Evolutionary conservation across 2,329 filamentous ascomycete genomes (phyloP).

Genomic region (Nemania abortiva): DNA sequence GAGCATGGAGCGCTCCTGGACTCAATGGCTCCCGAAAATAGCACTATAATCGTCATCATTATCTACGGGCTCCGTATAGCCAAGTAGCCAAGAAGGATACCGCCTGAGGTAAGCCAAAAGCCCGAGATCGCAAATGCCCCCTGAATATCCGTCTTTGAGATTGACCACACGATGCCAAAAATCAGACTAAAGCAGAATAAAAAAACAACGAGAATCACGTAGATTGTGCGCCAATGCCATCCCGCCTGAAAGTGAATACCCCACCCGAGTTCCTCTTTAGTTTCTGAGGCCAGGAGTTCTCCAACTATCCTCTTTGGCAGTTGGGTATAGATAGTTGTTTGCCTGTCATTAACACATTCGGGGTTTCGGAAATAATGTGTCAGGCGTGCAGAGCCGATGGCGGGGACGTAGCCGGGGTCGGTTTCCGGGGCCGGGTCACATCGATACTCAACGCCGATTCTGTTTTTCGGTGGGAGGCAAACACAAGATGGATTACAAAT

Average conservation of each 20-base stretch:
- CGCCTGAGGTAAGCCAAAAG: neutral
- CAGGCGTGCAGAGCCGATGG: neutral
- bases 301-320: neutral
- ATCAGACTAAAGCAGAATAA: neutral
- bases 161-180: neutral
- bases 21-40: too few species aligned
- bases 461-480: neutral
- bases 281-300: neutral
- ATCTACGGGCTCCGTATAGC: neutral
- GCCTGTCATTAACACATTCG: neutral
- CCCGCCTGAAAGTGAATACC: neutral
- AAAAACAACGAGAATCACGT: neutral
- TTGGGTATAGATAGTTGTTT: neutral
- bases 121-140: slow-evolving; percentile 3
- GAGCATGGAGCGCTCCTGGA: too few species aligned
- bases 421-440: neutral
- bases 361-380: slow-evolving; percentile 2
- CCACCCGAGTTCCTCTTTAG: neutral
- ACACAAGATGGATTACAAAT: neutral
- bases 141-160: neutral
- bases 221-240: slow-evolving; percentile 3
- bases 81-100: neutral
- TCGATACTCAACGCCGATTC: neutral
- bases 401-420: neutral
- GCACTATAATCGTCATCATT: too few species aligned